These are phyloP conservation scores for Mesembryanthemum crystallinum DNA, from an alignment of 148 eudicot genomes.

Conservation along the genomic window DNA sequence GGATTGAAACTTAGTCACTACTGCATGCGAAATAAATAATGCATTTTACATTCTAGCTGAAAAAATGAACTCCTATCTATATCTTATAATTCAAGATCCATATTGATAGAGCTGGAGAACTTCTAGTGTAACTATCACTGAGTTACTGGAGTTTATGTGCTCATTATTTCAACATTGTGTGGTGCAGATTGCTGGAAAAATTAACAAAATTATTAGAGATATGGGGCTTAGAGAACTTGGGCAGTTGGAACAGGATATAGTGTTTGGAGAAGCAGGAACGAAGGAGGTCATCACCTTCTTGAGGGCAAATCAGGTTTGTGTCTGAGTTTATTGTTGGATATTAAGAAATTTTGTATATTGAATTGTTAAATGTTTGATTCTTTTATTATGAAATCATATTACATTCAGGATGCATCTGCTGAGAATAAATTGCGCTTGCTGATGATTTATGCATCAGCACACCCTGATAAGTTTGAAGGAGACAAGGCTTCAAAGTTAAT, in stretches of 20 bases:
- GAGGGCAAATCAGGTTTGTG: slow-evolving; percentile 61
- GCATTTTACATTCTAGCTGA: background rate
- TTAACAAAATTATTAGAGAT: slow-evolving; percentile 71
- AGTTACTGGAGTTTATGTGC: background rate
- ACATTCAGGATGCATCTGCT: slow-evolving; percentile 48
- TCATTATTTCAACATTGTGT: slow-evolving; percentile 6
- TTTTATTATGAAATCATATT: slow-evolving; percentile 2
- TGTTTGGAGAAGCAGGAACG: slow-evolving; percentile 95
- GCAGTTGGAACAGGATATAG: slow-evolving; percentile 97
- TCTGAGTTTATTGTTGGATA: background rate
- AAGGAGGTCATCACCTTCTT: slow-evolving; percentile 81
- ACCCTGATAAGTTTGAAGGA: slow-evolving; percentile 97
- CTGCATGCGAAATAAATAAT: background rate
- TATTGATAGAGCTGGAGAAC: background rate
- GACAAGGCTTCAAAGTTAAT: slow-evolving; percentile 89
- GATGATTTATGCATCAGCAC: slow-evolving; percentile 80
- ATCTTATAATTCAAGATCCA: background rate
- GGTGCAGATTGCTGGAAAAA: slow-evolving; percentile 88
- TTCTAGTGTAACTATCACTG: background rate
- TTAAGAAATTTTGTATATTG: background rate
- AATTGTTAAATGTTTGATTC: background rate
- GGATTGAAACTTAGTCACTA: background rate
- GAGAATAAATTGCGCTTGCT: slow-evolving; percentile 85
- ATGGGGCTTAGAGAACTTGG: slow-evolving; percentile 84
- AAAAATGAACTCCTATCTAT: background rate